Base-by-base conservation (phyloP, 1,284 basidiomycete species). In the Kwoniella shivajii region DNA sequence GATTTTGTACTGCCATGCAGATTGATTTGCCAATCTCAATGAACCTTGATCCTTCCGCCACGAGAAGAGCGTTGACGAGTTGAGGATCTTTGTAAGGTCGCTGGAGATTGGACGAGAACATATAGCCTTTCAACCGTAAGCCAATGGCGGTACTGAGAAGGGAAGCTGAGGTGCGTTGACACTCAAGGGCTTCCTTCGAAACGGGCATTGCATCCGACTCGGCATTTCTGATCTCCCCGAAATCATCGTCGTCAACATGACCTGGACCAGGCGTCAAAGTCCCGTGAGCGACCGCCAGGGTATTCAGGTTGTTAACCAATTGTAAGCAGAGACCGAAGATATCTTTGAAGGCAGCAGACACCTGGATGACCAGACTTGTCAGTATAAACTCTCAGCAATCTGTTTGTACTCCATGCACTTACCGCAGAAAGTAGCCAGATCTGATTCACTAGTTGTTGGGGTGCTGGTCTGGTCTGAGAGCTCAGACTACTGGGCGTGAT, bases 41-140 rank as follows among this genome's bases (percentile, higher is more conserved):
- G 56, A 90, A 85, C 18, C 82, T 81, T 16, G 82, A 79, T 0
- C 76, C 73, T 6, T 83, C 82, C 44, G 82, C 82, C 1, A 80
- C 70, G 1, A 85, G 66, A 31, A 91, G 72, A 16, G 86, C 71
- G 26, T 88, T 83, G 27, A 85, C 76, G 4, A 94, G 73, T 7
- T 84, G 81, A 55, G 81, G 82, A 67, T 92, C 88, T 42, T 84
- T 83, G 14, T 84, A 83, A 0, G 83, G 80, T 59, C 85, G 83
- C 6, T 79, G 82, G 7, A 82, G 82, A 4, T 81, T 68, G 7
- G 84, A 84, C 54, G 57, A 34, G 7, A 74, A 20, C 82, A 82
- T 33, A 81, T 77, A 4, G 82, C 81, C 51, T 85, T 80, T 67
- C 84, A 85, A 54, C 9, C 72, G 66, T 22, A 71, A 68, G 31